These are phyloP conservation scores for Marasmius sp. DNA, from an alignment of 1,284 basidiomycete species.

Conservation along the genomic window DNA sequence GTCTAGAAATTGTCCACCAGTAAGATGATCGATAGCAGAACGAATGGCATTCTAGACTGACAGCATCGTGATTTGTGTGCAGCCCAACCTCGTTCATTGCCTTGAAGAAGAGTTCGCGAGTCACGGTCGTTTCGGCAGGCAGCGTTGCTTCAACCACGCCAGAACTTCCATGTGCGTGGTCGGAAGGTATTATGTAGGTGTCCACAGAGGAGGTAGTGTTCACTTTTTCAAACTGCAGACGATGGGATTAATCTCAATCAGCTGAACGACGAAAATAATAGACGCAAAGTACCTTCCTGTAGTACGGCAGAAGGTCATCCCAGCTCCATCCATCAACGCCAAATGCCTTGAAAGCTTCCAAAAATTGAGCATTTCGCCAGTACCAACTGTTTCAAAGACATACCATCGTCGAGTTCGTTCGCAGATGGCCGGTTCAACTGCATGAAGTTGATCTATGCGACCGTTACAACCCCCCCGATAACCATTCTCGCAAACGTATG, in stretches of 20 bases:
- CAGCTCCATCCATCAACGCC: not conserved
- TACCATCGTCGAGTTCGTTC: not conserved
- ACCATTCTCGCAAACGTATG: not conserved
- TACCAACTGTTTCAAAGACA: no score
- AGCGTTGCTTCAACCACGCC: not conserved
- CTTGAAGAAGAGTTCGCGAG: not conserved
- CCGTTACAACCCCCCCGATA: not conserved
- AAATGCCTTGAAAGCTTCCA: not conserved
- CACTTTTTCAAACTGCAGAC: not conserved
- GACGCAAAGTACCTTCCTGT: not conserved
- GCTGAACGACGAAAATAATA: not conserved
- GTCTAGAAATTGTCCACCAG: not conserved
- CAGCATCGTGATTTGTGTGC: not conserved
- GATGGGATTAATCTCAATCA: not conserved
- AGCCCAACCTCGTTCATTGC: slow-evolving; percentile 1
- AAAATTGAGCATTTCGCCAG: not conserved
- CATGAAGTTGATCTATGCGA: not conserved
- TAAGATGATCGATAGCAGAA: not conserved
- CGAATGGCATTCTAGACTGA: not conserved
- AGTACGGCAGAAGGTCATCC: not conserved
- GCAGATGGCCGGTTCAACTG: not conserved
- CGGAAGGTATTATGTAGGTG: not conserved
- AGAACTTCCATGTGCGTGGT: not conserved
- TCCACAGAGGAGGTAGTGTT: not conserved
- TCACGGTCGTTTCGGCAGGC: not conserved